Evolutionary conservation across 345 rosid genomes (phyloP).

Genomic region (Eucalyptus pauciflora): DNA sequence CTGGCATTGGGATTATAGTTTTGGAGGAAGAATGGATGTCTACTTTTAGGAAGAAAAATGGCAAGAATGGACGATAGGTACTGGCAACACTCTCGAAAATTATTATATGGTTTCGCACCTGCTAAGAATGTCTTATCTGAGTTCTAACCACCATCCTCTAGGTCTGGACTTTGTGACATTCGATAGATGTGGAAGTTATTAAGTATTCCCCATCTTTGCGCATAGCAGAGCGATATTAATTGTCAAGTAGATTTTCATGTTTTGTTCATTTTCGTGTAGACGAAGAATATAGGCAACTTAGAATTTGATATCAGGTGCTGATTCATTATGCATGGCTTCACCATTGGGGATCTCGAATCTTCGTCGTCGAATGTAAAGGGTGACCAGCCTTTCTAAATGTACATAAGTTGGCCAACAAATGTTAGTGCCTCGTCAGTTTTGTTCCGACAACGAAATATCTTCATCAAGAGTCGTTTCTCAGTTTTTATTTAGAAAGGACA

Average conservation of each 20-base stretch:
- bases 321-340: not conserved
- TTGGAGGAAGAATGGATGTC: not conserved
- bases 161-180: no score
- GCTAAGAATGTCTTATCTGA: not conserved
- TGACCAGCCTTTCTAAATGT: no score
- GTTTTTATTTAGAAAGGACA: no score
- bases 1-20: not conserved
- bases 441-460: no score
- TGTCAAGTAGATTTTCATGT: not conserved
- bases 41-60: not conserved
- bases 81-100: no score
- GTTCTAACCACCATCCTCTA: not conserved
- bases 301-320: not conserved
- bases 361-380: no score
- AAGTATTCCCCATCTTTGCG: no score
- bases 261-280: not conserved
- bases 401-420: no score
- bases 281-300: not conserved
- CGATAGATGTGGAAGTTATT: not conserved
- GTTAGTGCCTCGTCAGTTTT: rapidly evolving
- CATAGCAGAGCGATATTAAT: no score
- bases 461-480: rapidly evolving
- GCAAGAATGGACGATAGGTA: not conserved
- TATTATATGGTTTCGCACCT: not conserved
- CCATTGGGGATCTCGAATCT: not conserved